phyloP scores from a whole-genome alignment of 164 flowering plant genomes.

The Magnolia changhungtana region DNA sequence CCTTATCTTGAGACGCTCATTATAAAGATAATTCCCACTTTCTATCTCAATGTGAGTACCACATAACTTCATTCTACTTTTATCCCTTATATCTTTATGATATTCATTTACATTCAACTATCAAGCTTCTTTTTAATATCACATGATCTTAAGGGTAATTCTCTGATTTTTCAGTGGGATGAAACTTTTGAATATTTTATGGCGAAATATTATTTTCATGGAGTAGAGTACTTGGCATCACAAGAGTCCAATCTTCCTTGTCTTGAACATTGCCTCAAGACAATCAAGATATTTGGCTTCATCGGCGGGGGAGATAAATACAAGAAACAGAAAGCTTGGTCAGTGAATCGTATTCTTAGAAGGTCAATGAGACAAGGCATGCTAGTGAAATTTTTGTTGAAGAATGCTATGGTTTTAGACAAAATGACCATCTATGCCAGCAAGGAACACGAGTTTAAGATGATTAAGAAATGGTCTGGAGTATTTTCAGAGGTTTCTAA shows the following conservation, averaged over 20 bases:
- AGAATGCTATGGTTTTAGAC: constrained; percentile 1
- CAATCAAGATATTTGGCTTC: background rate
- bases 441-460: background rate
- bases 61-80: background rate
- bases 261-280: background rate
- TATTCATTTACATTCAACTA: background rate
- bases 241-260: background rate
- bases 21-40: background rate
- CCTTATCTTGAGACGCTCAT: constrained; percentile 2
- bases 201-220: too few relatives aligned
- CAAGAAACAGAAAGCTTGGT: too few relatives aligned
- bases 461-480: background rate
- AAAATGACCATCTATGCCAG: background rate
- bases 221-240: background rate
- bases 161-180: too few relatives aligned
- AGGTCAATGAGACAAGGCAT: background rate
- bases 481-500: background rate
- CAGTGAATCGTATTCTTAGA: too few relatives aligned
- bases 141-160: background rate
- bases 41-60: background rate
- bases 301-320: background rate
- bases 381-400: constrained; percentile 5
- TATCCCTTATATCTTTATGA: background rate
- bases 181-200: too few relatives aligned
- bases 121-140: background rate